phyloP scores from a whole-genome alignment of 148 eudicot species.

The Vaccinium macrocarpon region DNA sequence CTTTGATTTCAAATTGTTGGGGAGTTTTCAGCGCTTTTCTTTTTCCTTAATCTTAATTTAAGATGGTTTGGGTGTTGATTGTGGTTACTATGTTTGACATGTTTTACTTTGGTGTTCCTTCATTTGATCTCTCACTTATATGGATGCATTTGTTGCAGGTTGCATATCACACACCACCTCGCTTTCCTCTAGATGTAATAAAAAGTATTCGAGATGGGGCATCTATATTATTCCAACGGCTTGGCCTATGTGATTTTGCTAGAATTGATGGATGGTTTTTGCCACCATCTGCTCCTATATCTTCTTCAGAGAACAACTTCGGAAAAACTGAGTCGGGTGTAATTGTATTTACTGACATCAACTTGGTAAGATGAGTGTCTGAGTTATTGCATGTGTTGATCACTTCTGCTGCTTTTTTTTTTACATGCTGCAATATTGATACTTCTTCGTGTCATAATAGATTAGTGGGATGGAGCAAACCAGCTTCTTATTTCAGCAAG shows the following conservation, averaged over 20 bases:
- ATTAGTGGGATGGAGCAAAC: conserved; percentile 99
- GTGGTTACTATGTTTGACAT: neutral
- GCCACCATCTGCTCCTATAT: conserved; percentile 45
- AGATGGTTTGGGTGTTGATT: neutral
- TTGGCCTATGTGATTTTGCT: conserved; percentile 86
- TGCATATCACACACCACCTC: conserved; percentile 90
- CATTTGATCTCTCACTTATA: conserved; percentile 10
- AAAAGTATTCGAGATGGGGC: conserved; percentile 72
- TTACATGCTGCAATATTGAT: neutral
- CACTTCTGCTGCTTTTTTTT: conserved; percentile 4
- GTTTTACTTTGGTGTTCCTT: conserved; percentile 11
- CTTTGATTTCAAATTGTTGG: neutral
- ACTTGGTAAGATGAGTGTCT: conserved; percentile 51
- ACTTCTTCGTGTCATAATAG: conserved; percentile 27
- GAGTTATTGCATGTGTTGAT: conserved; percentile 2
- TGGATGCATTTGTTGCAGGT: conserved; percentile 46
- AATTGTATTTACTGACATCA: conserved; percentile 76
- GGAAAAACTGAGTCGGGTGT: conserved; percentile 57
- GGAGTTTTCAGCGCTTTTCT: neutral
- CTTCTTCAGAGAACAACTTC: conserved; percentile 38
- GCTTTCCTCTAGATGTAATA: conserved; percentile 68
- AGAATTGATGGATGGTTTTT: conserved; percentile 95
- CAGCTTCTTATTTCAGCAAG: conserved; percentile 93
- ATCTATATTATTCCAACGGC: conserved; percentile 52
- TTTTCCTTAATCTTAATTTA: neutral